A percentile compares a stretch with the other conserved stretches of the same genome.
Evolutionary conservation across 2,329 filamentous ascomycete genomes (phyloP).

Genomic region (Calonectria naviculata): DNA sequence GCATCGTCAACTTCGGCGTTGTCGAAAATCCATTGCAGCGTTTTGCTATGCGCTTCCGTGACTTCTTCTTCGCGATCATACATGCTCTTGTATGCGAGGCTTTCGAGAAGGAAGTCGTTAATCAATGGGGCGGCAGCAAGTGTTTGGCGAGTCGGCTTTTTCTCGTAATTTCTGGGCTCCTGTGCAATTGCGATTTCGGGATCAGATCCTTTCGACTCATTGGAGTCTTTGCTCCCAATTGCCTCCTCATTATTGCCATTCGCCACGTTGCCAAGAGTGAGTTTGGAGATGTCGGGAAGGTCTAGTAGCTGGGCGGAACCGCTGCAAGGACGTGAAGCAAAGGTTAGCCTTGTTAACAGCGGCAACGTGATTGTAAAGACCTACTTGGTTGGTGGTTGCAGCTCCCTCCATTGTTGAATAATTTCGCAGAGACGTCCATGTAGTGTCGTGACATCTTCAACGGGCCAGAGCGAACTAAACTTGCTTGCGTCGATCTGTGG

Average conservation of each 20-base stretch:
- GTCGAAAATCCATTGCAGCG: constrained; percentile 52
- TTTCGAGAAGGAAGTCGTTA: constrained; percentile 46
- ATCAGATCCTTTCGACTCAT: not conserved
- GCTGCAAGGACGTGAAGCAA: not conserved
- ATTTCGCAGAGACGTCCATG: not conserved
- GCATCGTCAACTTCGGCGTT: not conserved
- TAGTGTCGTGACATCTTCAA: constrained; percentile 5
- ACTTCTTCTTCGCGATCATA: constrained; percentile 45
- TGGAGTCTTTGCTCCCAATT: no score
- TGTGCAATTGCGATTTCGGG: not conserved
- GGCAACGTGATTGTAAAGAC: not conserved
- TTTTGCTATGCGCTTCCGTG: constrained; percentile 42
- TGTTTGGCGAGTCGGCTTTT: not conserved
- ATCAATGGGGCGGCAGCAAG: constrained; percentile 35
- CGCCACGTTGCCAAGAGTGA: not conserved
- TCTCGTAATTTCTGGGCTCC: not conserved
- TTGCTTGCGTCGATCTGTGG: not conserved
- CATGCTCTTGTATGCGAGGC: constrained; percentile 46
- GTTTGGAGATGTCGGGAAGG: not conserved
- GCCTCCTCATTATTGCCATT: no score
- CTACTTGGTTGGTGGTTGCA: not conserved
- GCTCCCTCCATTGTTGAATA: not conserved
- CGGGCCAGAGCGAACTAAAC: constrained; percentile 33
- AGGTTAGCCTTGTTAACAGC: not conserved
- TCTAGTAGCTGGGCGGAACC: not conserved